Evolutionary conservation across 2,329 filamentous ascomycete genomes (phyloP).

Genomic region (Venturiaceae sp.): DNA sequence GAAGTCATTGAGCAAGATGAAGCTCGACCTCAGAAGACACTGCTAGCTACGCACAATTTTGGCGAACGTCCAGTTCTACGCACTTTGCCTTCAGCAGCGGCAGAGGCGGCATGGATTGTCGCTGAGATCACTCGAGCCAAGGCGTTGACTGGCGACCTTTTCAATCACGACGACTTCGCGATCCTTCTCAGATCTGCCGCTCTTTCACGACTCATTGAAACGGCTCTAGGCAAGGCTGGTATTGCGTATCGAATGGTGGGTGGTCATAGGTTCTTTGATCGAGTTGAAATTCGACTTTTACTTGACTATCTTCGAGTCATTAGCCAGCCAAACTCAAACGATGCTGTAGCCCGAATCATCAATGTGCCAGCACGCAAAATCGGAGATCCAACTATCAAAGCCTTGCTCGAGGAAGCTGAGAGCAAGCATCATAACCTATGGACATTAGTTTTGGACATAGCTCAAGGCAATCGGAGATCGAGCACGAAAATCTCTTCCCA

Average conservation of each 20-base stretch:
- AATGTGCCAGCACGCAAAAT: constrained; percentile 76
- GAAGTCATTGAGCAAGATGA: constrained; percentile 86
- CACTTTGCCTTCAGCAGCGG: constrained; percentile 55
- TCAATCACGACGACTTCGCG: constrained; percentile 70
- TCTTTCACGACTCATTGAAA: constrained; percentile 78
- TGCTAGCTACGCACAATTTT: constrained; percentile 70
- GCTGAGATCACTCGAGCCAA: constrained; percentile 66
- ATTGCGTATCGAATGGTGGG: constrained; percentile 90
- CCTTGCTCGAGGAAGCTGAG: constrained; percentile 68
- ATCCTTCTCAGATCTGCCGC: constrained; percentile 78
- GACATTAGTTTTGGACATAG: constrained; percentile 55
- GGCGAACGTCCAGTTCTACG: constrained; percentile 76
- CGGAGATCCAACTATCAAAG: constrained; percentile 67
- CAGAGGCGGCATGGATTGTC: constrained; percentile 83
- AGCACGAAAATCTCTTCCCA: constrained; percentile 45
- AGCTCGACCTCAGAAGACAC: constrained; percentile 65
- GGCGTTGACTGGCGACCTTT: constrained; percentile 61
- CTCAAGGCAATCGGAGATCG: constrained; percentile 41
- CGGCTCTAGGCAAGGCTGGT: constrained; percentile 67
- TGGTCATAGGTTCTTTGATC: constrained; percentile 84
- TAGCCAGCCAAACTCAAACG: constrained; percentile 76
- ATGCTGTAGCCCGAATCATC: constrained; percentile 73
- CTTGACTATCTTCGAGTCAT: constrained; percentile 84
- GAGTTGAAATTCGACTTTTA: constrained; percentile 76
- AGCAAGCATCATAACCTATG: constrained; percentile 60